phyloP scores from a whole-genome alignment of 805 yeast genomes.

The Blastobotrys parvus region DNA sequence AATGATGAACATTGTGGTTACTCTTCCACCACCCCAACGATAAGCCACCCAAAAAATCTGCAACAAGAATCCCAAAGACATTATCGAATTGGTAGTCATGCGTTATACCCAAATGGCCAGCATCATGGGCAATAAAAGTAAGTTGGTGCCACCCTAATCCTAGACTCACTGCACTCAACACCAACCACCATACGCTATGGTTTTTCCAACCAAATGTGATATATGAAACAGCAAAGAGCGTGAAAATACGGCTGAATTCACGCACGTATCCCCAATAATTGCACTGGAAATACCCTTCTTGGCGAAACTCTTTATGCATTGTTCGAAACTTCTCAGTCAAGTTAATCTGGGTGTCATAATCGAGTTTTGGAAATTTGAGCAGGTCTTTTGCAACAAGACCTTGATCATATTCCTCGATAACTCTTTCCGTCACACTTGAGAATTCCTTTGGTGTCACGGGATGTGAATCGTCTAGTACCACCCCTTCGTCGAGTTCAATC shows the following conservation, averaged over 20 bases:
- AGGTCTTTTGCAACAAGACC: slow-evolving; percentile 47
- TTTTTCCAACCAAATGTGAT: slow-evolving; percentile 32
- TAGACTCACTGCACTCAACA: slow-evolving; percentile 51
- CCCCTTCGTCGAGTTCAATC: slow-evolving; percentile 17
- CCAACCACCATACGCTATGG: slow-evolving; percentile 27
- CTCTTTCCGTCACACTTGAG: slow-evolving; percentile 21
- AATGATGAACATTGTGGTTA: slow-evolving; percentile 88
- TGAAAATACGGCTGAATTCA: slow-evolving; percentile 53
- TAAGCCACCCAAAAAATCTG: slow-evolving; percentile 79
- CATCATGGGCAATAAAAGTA: slow-evolving; percentile 82
- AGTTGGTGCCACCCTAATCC: slow-evolving; percentile 87
- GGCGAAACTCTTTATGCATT: slow-evolving; percentile 47
- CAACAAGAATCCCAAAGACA: slow-evolving; percentile 60
- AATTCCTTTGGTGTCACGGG: slow-evolving; percentile 3
- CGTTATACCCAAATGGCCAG: slow-evolving; percentile 78
- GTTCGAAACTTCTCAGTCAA: slow-evolving; percentile 51
- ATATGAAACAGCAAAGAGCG: slow-evolving; percentile 44
- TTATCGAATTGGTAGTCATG: slow-evolving; percentile 75
- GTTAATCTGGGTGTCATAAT: slow-evolving; percentile 52
- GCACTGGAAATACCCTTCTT: slow-evolving; percentile 61
- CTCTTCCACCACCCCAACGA: slow-evolving; percentile 94
- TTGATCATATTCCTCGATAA: slow-evolving; percentile 53
- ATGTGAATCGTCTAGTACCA: slow-evolving; percentile 6
- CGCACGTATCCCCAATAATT: slow-evolving; percentile 64
- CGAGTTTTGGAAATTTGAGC: slow-evolving; percentile 52